Base-by-base conservation (phyloP, 2,329 filamentous ascomycete genomes). In the Calonectria henricotiae region DNA sequence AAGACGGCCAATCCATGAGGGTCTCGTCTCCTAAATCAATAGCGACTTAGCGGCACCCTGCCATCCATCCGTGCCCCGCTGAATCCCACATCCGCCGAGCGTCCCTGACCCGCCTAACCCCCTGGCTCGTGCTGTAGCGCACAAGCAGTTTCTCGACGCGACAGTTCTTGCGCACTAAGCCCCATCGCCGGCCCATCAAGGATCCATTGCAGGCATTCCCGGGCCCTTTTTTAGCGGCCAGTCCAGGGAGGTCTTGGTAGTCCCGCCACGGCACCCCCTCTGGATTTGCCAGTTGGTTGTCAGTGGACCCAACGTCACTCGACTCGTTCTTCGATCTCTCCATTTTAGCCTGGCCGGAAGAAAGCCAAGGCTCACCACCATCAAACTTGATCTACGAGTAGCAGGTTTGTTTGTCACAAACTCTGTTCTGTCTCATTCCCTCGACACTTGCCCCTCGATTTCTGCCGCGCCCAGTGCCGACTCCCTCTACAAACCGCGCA, bases 281-380 rank as follows among this genome's bases (percentile, higher is more conserved):
- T 43, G 55, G 41, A 55, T 25, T 69, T 62, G 54, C 47, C 39
- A 58, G 43, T 64, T 66, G 58, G 64, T 46, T 54, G 44, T 37
- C 44, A 62, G 69, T 69, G 69, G 69, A 32, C 60, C 68, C 54
- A 66, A 66, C 66, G 66, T 71, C 69, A 71, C 66, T 65, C 65
- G 51, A 65, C 65, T 68, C 61, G 39, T 61, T 46, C 49, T 39
- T 65, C 55, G 47, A 41, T 67, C 23, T 41, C 43, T 46, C 44
- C 27, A 55, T 54, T 67, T 65, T 68, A 69, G 67, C 51, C 61
- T 61, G 54, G 46, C 55, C 62, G 30, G 39, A 69, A 65, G 51
- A 61, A 58, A 62, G 62, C 62, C 60, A 69, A 61, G 39, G 37
- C 55, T 65, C 67, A 69, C 67, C 62, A 65, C 62, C 67, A 62